Evolutionary conservation across 805 yeast species (phyloP).

Genomic region (Kockiozyma suomiensis): DNA sequence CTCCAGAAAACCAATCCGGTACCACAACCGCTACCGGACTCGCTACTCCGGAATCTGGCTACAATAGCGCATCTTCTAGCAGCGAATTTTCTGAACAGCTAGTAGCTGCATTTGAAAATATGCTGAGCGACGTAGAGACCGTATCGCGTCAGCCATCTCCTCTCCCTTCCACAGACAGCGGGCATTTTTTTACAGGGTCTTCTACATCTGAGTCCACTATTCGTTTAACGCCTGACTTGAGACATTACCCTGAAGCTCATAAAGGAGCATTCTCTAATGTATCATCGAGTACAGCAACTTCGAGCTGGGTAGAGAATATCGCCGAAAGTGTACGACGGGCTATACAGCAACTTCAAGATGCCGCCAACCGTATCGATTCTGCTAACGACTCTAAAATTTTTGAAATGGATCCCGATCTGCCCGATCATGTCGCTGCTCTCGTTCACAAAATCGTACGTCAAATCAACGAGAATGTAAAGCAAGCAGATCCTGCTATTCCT

Average conservation of each 20-base stretch:
- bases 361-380: background rate
- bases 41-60: background rate
- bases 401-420: constrained; percentile 20
- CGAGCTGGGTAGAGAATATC: constrained; percentile 15
- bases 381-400: background rate
- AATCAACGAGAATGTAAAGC: constrained; percentile 6
- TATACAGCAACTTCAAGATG: constrained; percentile 21
- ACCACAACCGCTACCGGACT: constrained; percentile 3
- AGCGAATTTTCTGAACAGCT: constrained; percentile 18
- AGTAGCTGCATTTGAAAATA: constrained; percentile 19
- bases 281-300: background rate
- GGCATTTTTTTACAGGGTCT: background rate
- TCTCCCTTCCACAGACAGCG: background rate
- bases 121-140: constrained; percentile 20
- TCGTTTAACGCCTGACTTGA: background rate
- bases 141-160: constrained; percentile 13
- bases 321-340: constrained; percentile 21
- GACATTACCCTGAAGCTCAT: background rate
- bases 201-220: background rate
- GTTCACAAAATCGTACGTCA: constrained; percentile 22
- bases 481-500: constrained; percentile 2
- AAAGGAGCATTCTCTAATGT: background rate
- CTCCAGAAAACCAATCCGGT: constrained; percentile 2
- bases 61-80: background rate
- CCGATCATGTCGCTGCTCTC: constrained; percentile 24